A percentile compares a stretch with the other conserved stretches of the same genome.
These are phyloP conservation scores for Avena eriantha DNA, from an alignment of 176 grass and related monocot genomes.

Conservation along the genomic window DNA sequence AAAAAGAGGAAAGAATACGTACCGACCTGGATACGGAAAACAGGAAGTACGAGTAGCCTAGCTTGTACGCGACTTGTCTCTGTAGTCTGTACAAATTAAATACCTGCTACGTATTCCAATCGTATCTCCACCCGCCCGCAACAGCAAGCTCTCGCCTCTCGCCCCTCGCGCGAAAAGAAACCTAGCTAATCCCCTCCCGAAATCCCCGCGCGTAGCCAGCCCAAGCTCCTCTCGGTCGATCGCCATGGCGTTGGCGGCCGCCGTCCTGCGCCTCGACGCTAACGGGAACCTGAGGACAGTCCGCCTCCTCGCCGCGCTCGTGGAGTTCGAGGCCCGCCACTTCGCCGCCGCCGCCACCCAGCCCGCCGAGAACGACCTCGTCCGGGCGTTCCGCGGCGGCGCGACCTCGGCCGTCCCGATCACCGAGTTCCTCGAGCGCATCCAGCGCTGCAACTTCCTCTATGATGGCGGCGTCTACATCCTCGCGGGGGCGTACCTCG, in stretches of 20 bases:
- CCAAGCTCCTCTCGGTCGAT: neutral
- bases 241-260: neutral
- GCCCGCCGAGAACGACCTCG: constrained; percentile 7
- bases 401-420: neutral
- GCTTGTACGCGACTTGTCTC: too few species aligned
- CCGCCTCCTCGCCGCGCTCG: neutral
- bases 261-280: neutral
- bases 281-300: neutral
- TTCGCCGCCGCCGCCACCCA: neutral
- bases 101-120: too few species aligned
- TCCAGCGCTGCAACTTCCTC: neutral
- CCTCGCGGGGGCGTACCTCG: constrained; percentile 16
- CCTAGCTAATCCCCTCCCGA: too few species aligned
- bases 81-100: too few species aligned
- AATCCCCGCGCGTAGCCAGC: too few species aligned
- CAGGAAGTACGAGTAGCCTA: too few species aligned
- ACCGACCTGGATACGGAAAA: too few species aligned
- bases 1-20: too few species aligned
- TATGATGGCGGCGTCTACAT: neutral
- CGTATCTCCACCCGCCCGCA: too few species aligned
- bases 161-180: too few species aligned
- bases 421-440: neutral
- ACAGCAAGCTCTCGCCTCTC: too few species aligned
- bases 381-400: neutral
- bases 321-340: neutral